A percentile compares a stretch with the other conserved stretches of the same genome.
Evolutionary conservation across 768 basidiomycete species (phyloP).

Genomic region (Cystobasidium ongulense): DNA sequence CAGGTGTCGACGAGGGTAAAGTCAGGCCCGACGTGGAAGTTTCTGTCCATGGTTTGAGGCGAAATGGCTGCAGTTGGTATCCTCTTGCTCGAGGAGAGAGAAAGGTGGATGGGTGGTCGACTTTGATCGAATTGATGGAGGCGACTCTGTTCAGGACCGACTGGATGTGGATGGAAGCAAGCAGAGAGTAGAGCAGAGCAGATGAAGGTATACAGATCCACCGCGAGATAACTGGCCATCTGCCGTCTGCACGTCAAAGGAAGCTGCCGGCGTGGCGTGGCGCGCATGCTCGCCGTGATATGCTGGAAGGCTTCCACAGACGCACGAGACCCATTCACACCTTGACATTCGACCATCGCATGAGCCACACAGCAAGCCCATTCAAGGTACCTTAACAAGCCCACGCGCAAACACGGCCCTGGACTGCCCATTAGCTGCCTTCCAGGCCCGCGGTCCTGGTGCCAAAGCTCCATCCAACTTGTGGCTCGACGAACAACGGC

Average conservation of each 20-base stretch:
- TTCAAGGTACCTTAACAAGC: neutral
- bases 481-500: neutral
- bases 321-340: too few species aligned
- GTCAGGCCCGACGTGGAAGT: slow-evolving; percentile 42
- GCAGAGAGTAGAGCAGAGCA: neutral
- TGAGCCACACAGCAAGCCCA: neutral
- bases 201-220: neutral
- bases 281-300: neutral
- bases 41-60: slow-evolving; percentile 37
- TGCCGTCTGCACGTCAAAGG: neutral
- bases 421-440: neutral
- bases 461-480: neutral
- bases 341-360: neutral
- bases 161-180: neutral
- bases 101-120: neutral
- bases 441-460: neutral
- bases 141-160: neutral
- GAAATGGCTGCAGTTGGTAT: neutral
- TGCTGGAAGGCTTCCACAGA: neutral
- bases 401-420: neutral
- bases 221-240: neutral
- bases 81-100: neutral
- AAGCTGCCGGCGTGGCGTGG: neutral
- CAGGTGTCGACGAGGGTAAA: slow-evolving; percentile 45
- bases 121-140: neutral